phyloP scores from a whole-genome alignment of 1,284 basidiomycete genomes.

The Pseudozyma pruni region DNA sequence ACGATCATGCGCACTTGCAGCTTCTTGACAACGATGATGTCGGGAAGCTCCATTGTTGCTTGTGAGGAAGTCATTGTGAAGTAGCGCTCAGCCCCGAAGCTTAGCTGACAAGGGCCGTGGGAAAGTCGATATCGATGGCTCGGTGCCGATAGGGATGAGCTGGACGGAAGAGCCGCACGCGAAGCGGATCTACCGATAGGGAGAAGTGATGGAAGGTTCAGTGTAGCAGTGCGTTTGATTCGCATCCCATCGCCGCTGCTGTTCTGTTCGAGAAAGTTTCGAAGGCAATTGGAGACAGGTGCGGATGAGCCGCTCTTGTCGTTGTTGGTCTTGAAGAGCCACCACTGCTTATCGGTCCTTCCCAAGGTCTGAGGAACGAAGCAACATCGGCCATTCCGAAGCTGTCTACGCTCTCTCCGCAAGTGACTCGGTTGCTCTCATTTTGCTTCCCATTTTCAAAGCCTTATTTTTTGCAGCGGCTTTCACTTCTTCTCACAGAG shows the following conservation, averaged over 20 bases:
- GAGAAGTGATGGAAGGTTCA: not conserved
- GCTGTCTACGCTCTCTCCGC: too few relatives aligned
- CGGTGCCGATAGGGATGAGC: not conserved
- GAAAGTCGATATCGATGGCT: not conserved
- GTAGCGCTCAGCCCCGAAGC: not conserved
- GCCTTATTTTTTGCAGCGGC: not conserved
- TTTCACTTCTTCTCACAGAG: not conserved
- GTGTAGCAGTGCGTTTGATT: not conserved
- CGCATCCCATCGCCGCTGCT: constrained; percentile 24
- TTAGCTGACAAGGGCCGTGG: not conserved
- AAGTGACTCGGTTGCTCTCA: too few relatives aligned
- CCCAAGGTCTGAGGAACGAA: too few relatives aligned
- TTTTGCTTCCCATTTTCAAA: not conserved
- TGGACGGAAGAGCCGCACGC: constrained; percentile 11
- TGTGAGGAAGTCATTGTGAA: constrained; percentile 17
- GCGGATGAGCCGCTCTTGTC: not conserved
- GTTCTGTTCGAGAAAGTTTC: not conserved
- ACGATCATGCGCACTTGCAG: constrained; percentile 61
- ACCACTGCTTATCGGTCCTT: too few relatives aligned
- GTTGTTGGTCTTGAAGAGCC: too few relatives aligned
- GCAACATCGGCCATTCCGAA: too few relatives aligned
- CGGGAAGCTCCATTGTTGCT: constrained; percentile 39
- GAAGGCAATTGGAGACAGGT: not conserved
- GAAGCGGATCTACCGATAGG: constrained; percentile 3
- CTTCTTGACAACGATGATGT: constrained; percentile 57